Conservation (phyloP, 768 basidiomycete genomes). For the Stropharia rugosoannulata region DNA sequence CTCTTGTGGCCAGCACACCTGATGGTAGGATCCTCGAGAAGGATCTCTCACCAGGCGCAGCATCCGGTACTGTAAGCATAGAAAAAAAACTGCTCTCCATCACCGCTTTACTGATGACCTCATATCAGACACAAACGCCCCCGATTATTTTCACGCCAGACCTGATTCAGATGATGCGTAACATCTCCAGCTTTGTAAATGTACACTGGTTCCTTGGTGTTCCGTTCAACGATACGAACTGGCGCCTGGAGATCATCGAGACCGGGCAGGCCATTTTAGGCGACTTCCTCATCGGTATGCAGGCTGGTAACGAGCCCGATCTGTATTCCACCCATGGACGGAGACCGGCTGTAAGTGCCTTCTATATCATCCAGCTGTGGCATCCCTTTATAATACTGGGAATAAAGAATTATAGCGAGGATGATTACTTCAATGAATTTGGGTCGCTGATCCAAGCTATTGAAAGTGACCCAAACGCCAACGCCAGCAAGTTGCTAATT, state of each 20-base stretch:
- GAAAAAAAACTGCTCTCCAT: constrained; percentile 50
- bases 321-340: constrained; percentile 38
- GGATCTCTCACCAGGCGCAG: constrained; percentile 47
- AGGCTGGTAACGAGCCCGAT: constrained; percentile 79
- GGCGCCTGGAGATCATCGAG: constrained; percentile 51
- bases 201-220: constrained; percentile 66
- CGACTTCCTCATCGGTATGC: constrained; percentile 57
- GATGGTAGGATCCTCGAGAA: constrained; percentile 55
- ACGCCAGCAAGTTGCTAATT: neutral
- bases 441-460: constrained; percentile 17
- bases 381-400: neutral
- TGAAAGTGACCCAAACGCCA: constrained; percentile 1
- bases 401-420: constrained; percentile 21
- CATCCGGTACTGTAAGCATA: constrained; percentile 52
- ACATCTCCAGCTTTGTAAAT: constrained; percentile 55
- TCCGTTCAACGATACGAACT: constrained; percentile 65
- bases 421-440: constrained; percentile 46
- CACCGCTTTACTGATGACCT: neutral
- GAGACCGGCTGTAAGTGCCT: constrained; percentile 23
- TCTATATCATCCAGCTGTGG: neutral
- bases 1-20: constrained; percentile 53
- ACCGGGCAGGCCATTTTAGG: constrained; percentile 64
- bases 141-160: constrained; percentile 62
- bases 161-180: constrained; percentile 61
- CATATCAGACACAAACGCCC: constrained; percentile 55